Evolutionary conservation across 2,329 filamentous ascomycete genomes (phyloP).

Genomic region (Alternaria triticimaculans): DNA sequence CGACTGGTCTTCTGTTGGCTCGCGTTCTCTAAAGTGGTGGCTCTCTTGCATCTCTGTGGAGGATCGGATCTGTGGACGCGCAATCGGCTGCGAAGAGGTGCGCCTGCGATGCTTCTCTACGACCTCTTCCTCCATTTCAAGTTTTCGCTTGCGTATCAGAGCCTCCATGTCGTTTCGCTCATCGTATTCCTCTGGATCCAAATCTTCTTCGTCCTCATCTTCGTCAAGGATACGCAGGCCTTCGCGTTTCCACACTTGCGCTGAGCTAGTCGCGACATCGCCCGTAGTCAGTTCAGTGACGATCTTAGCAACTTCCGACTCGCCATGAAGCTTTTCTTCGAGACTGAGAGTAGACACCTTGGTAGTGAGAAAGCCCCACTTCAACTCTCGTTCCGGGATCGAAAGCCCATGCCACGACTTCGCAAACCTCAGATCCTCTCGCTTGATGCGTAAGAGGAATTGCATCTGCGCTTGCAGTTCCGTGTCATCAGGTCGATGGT

Average conservation of each 20-base stretch:
- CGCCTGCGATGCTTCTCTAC: constrained; percentile 1
- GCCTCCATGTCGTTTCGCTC: constrained; percentile 41
- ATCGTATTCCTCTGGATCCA: constrained; percentile 25
- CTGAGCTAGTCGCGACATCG: constrained; percentile 49
- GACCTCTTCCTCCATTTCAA: constrained; percentile 28
- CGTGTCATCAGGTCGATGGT: constrained; percentile 15
- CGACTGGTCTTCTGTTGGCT: background rate
- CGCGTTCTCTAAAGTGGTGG: background rate
- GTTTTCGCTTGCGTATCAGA: constrained; percentile 49
- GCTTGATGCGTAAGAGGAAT: constrained; percentile 45
- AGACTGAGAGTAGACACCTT: constrained; percentile 48
- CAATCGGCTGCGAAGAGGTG: background rate
- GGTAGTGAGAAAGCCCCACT: constrained; percentile 57
- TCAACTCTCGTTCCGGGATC: constrained; percentile 50
- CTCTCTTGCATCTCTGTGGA: background rate
- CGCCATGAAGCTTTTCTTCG: constrained; percentile 51
- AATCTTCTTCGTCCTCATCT: constrained; percentile 46
- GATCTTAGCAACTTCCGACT: constrained; percentile 47
- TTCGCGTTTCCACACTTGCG: constrained; percentile 57
- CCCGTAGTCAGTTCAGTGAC: constrained; percentile 43
- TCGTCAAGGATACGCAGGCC: constrained; percentile 56
- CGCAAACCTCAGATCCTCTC: constrained; percentile 36
- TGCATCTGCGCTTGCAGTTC: constrained; percentile 41
- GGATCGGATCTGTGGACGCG: background rate
- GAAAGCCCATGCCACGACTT: constrained; percentile 52